A percentile compares a stretch with the other conserved stretches of the same genome.
These are phyloP conservation scores for Hortiboletus campestris DNA, from an alignment of 768 basidiomycete genomes.

Conservation along the genomic window DNA sequence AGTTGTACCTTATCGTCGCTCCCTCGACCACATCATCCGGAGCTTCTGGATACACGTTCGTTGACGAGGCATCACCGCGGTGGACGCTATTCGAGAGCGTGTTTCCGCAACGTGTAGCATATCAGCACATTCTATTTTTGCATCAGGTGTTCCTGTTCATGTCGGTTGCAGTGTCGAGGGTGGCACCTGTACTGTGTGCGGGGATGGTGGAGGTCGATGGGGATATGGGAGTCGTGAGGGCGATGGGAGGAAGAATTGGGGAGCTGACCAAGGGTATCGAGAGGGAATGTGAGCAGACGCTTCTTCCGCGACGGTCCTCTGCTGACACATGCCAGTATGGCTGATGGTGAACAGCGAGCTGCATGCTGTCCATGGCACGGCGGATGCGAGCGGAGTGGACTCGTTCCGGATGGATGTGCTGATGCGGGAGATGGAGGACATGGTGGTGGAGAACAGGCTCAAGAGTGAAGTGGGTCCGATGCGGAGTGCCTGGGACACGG, in stretches of 20 bases:
- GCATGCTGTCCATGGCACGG: slow-evolving; percentile 41
- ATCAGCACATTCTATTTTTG: slow-evolving; percentile 75
- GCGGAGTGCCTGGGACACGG: slow-evolving; percentile 49
- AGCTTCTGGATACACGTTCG: slow-evolving; percentile 22
- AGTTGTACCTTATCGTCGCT: slow-evolving; percentile 63
- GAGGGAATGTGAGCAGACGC: slow-evolving; percentile 46
- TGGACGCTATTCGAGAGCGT: slow-evolving; percentile 36
- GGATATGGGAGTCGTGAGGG: slow-evolving; percentile 27
- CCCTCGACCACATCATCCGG: slow-evolving; percentile 26
- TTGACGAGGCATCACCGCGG: slow-evolving; percentile 13
- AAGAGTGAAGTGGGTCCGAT: slow-evolving; percentile 57
- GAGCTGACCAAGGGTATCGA: slow-evolving; percentile 46
- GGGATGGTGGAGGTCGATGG: slow-evolving; percentile 26
- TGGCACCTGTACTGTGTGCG: slow-evolving; percentile 67
- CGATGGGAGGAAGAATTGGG: slow-evolving; percentile 44
- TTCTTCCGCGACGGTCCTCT: too few species aligned
- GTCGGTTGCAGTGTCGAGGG: slow-evolving; percentile 67
- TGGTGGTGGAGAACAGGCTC: slow-evolving; percentile 63
- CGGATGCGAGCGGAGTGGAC: slow-evolving; percentile 22
- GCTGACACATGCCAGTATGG: slow-evolving; percentile 38
- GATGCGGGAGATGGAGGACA: slow-evolving; percentile 57
- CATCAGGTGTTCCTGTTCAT: slow-evolving; percentile 76
- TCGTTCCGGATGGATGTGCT: slow-evolving; percentile 42
- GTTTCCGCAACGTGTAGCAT: slow-evolving; percentile 66
- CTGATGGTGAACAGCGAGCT: slow-evolving; percentile 54